Evolutionary conservation across 2,329 filamentous ascomycete genomes (phyloP).

Genomic region (Trichoderma citrinoviride): DNA sequence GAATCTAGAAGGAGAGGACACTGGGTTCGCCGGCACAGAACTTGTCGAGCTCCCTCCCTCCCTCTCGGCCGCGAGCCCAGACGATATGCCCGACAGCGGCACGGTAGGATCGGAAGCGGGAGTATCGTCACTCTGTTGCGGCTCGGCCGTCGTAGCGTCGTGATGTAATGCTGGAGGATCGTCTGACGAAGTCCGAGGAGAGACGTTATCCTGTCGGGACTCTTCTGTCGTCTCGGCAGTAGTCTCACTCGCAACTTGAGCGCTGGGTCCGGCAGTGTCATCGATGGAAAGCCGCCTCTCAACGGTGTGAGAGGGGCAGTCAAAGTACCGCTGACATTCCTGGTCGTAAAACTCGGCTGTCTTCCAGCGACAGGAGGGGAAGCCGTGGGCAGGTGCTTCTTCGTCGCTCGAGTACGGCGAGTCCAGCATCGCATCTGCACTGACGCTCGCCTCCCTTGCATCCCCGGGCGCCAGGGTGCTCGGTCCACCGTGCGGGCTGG

Average conservation of each 20-base stretch:
- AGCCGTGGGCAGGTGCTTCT: constrained; percentile 21
- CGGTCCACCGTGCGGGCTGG: constrained; percentile 32
- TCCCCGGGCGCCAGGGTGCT: constrained; percentile 23
- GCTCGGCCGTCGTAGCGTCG: background rate
- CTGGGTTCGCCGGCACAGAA: background rate
- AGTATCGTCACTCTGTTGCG: background rate
- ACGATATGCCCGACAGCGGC: background rate
- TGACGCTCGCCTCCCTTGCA: constrained; percentile 14
- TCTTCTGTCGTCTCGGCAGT: constrained; percentile 5
- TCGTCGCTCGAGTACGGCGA: constrained; percentile 43
- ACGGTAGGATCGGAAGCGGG: background rate
- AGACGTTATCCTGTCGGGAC: constrained; percentile 4
- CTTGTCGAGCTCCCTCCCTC: background rate
- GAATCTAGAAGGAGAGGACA: constrained; percentile 23
- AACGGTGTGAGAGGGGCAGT: constrained; percentile 48
- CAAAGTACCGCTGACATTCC: constrained; percentile 48
- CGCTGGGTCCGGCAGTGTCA: constrained; percentile 24
- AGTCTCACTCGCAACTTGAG: constrained; percentile 9
- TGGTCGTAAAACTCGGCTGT: constrained; percentile 40
- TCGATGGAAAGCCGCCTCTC: constrained; percentile 38
- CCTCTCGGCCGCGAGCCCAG: background rate
- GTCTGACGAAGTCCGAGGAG: constrained; percentile 1
- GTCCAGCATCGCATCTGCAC: constrained; percentile 31
- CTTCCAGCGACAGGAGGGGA: constrained; percentile 38
- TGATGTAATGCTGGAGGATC: background rate